Evolutionary conservation across 1,284 basidiomycete species (phyloP), one percentile per base, ranked within the genome.

Genomic region (Ceratobasidium sp.): DNA sequence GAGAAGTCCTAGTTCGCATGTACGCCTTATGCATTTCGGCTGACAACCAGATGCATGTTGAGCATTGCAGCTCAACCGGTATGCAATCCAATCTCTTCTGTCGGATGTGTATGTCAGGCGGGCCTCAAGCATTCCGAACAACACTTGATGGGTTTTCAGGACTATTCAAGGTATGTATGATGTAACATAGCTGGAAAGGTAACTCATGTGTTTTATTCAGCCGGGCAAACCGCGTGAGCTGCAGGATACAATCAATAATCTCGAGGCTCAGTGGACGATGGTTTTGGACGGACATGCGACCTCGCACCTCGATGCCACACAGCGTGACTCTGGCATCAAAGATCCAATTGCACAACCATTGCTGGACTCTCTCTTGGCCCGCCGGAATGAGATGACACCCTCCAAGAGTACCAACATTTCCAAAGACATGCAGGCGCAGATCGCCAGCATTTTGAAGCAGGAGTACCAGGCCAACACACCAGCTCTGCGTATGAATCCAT

Each of bases 1-100:
- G 13, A 12, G 61, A 64, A 39, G 63, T 77, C 39, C 63, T 77
- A 26, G 42, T 77, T 39, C 61, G 66, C 20, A n/a, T 55, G 26
- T 77, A 56, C 20, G 6, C n/a, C 23, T 26, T 55, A n/a, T 66
- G 58, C 42, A 44, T 55, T 33, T 49, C 75, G 13, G 75, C 46
- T 28, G 75, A 77, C 39, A 77, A 77, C 26, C 75, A 44, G 39
- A 64, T 77, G 75, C 75, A 77, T 13, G 60, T 61, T 39, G 75
- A 77, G 33, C 61, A 66, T 26, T 77, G 75, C 33, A 77, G 75
- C 42, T 53, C 46, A 15, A 77, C 46, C 46, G 73, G 73, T 23
- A 18, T 76, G 12, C 39, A 51, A 39, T 63, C 73, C 5, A 76
- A 66, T 40, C 20, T 28, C 18, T 76, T 76, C 46, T 76, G 58